A percentile compares a stretch with the other conserved stretches of the same genome.
phyloP scores from a whole-genome alignment of 2,329 filamentous ascomycete genomes.

The Trichoderma cornu-damae region DNA sequence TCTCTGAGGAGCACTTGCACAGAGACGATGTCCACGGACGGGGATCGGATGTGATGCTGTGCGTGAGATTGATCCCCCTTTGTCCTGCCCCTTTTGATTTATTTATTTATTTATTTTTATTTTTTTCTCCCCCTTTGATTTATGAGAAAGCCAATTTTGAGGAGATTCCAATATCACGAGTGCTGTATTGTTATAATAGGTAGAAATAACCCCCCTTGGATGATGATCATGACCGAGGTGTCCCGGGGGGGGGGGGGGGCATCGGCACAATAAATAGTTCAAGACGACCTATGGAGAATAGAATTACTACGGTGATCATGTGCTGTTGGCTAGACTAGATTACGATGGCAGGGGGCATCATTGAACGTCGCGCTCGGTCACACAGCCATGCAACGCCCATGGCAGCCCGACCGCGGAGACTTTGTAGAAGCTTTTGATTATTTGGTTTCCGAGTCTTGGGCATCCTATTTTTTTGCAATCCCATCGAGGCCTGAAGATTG shows the following conservation, averaged over 20 bases:
- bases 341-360: neutral
- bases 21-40: neutral
- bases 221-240: neutral
- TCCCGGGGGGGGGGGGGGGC: neutral
- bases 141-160: neutral
- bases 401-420: too few species aligned
- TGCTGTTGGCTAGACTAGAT: neutral
- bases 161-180: neutral
- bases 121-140: neutral
- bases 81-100: too few species aligned
- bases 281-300: neutral
- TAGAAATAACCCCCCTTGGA: neutral
- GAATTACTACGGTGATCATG: neutral
- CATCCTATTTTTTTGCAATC: too few species aligned
- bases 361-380: neutral
- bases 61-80: neutral
- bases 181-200: neutral
- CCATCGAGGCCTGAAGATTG: too few species aligned
- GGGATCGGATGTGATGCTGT: neutral
- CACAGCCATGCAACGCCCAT: neutral
- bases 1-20: conserved; percentile 10
- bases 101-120: neutral
- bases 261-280: neutral
- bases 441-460: too few species aligned
- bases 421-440: too few species aligned